A percentile compares a stretch with the other conserved stretches of the same genome.
Evolutionary conservation across 2,329 filamentous ascomycete species (phyloP).

Genomic region (Mycosphaerella sp.): DNA sequence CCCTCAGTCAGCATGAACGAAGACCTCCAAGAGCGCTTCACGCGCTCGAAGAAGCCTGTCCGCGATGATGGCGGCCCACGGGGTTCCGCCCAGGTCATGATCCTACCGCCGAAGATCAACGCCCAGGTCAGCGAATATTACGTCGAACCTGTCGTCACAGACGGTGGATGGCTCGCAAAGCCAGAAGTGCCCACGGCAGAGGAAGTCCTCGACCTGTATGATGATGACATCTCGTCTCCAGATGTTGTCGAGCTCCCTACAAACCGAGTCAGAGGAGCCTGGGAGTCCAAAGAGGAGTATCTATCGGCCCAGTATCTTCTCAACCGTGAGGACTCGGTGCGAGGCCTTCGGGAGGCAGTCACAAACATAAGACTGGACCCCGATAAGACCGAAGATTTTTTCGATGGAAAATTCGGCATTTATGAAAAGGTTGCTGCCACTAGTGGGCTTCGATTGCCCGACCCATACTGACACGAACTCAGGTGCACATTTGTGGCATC

Average conservation of each 20-base stretch:
- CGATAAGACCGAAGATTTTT: constrained; percentile 49
- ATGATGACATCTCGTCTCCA: constrained; percentile 11
- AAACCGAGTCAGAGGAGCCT: constrained; percentile 54
- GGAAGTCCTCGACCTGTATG: constrained; percentile 44
- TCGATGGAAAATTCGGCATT: constrained; percentile 45
- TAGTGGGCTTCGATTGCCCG: background rate
- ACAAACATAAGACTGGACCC: constrained; percentile 49
- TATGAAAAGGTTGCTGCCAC: constrained; percentile 59
- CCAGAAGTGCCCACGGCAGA: constrained; percentile 51
- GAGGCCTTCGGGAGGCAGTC: constrained; percentile 63
- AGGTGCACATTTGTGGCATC: constrained; percentile 63
- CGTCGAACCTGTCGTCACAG: constrained; percentile 7
- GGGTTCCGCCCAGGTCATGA: constrained; percentile 15
- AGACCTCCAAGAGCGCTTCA: constrained; percentile 27
- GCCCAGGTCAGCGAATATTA: constrained; percentile 26
- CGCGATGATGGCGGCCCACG: constrained; percentile 1
- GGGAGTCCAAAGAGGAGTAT: constrained; percentile 58
- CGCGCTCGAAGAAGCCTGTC: constrained; percentile 12
- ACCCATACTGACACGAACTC: constrained; percentile 16
- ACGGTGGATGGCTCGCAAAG: constrained; percentile 28
- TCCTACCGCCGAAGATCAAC: constrained; percentile 27
- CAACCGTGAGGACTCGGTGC: constrained; percentile 65
- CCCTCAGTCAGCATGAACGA: constrained; percentile 25
- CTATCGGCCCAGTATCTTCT: constrained; percentile 68
- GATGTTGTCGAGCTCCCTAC: constrained; percentile 17